Evolutionary conservation across 2,329 filamentous ascomycete genomes (phyloP).

Genomic region (Fusarium lateritium): DNA sequence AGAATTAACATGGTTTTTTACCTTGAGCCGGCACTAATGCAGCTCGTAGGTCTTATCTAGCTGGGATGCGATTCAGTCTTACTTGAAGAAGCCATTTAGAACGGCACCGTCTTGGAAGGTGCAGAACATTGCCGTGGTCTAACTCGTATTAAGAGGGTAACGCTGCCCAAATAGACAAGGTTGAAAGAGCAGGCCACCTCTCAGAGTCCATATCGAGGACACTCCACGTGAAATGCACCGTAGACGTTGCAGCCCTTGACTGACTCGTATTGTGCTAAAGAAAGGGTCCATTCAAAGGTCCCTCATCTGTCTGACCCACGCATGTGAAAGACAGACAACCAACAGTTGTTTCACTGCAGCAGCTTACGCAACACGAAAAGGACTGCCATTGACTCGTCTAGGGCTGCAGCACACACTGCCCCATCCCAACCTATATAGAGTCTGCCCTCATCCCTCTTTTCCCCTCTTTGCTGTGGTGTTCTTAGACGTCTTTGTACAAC

Average conservation of each 20-base stretch:
- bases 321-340: conserved; percentile 1
- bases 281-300: conserved; percentile 10
- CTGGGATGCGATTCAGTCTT: neutral
- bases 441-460: neutral
- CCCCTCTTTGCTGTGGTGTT: neutral
- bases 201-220: conserved; percentile 17
- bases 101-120: neutral
- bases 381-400: neutral
- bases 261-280: conserved; percentile 26
- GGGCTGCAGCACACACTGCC: neutral
- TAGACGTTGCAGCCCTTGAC: conserved; percentile 12
- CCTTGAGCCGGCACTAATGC: neutral
- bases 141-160: neutral
- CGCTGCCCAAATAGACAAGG: neutral
- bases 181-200: conserved; percentile 5
- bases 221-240: conserved; percentile 15
- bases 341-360: conserved; percentile 18
- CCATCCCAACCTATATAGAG: conserved; percentile 14
- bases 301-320: conserved; percentile 12
- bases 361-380: conserved; percentile 23
- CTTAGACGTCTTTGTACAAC: neutral
- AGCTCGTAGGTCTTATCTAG: neutral
- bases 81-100: neutral
- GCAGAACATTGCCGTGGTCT: conserved; percentile 16
- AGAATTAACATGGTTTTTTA: conserved; percentile 1